Conservation (phyloP, 2,329 filamentous ascomycete species). For the Botrytis paeoniae region DNA sequence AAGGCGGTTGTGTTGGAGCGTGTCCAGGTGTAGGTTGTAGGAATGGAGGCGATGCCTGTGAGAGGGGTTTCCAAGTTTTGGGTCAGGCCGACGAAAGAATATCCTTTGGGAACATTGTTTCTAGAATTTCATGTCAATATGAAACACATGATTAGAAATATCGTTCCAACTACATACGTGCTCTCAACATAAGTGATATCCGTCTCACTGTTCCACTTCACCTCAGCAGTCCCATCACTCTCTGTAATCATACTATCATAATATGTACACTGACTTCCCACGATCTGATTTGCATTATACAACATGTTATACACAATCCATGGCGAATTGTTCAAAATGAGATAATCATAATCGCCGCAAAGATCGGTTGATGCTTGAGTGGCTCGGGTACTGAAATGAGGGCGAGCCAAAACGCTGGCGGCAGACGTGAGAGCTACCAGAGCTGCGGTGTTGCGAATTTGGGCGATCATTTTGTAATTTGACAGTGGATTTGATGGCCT, state of each 20-base stretch:
- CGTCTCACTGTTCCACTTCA: slow-evolving; percentile 3
- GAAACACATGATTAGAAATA: background rate
- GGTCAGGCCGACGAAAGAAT: background rate
- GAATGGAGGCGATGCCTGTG: background rate
- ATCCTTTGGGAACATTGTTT: slow-evolving; percentile 1
- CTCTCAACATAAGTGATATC: slow-evolving; percentile 1
- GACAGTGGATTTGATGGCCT: background rate
- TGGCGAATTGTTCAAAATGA: slow-evolving; percentile 1
- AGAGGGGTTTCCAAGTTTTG: slow-evolving; percentile 1
- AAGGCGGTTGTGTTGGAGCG: slow-evolving; percentile 2
- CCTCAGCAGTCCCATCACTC: background rate
- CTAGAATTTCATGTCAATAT: background rate
- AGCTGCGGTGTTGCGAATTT: background rate
- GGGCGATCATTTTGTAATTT: background rate
- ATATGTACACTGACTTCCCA: slow-evolving; percentile 2
- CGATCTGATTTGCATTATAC: background rate
- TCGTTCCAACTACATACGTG: background rate
- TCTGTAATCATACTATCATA: background rate
- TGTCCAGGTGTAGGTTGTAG: slow-evolving; percentile 1
- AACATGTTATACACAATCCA: slow-evolving; percentile 4
- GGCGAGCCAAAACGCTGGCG: background rate
- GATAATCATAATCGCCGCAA: background rate
- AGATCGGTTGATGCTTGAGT: background rate
- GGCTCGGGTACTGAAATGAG: background rate
- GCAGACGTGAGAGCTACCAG: background rate